Percentiles rank a stretch among this genome's conserved stretches.
Conservation (phyloP, 352 stramenopile species). For the Globisporangium heterothallicum region DNA sequence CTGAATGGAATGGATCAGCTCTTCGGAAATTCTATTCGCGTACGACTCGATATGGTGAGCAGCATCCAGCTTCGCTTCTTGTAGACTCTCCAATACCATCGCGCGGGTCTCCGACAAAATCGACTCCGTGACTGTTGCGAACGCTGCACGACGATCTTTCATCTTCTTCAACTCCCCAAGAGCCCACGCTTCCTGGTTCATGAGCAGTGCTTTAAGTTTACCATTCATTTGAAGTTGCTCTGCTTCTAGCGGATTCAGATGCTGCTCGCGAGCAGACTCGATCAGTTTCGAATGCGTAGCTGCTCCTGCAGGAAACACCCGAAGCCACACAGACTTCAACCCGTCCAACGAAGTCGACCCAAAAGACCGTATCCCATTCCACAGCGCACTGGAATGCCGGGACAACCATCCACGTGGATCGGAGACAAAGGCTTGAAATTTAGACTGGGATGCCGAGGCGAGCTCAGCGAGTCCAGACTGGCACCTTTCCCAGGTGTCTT, state of each 20-base stretch:
- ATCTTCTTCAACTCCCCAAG: conserved; percentile 42
- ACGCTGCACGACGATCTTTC: conserved; percentile 32
- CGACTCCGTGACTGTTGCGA: conserved; percentile 24
- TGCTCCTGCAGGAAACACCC: neutral
- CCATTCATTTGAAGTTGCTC: conserved; percentile 16
- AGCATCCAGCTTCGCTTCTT: conserved; percentile 30
- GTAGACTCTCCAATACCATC: conserved; percentile 30
- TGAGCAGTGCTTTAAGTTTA: conserved; percentile 24
- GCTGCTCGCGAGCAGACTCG: conserved; percentile 2
- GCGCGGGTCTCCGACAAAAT: conserved; percentile 37
- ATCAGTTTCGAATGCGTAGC: conserved; percentile 1
- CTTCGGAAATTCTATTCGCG: conserved; percentile 27
- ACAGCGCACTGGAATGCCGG: neutral
- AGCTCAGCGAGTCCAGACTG: neutral
- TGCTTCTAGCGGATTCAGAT: conserved; percentile 12
- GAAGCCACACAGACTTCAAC: neutral
- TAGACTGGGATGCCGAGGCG: neutral
- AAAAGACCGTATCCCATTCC: neutral
- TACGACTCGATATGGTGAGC: conserved; percentile 34
- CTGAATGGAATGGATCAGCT: conserved; percentile 31
- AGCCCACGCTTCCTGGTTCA: conserved; percentile 31
- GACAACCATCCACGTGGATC: neutral
- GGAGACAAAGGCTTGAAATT: neutral
- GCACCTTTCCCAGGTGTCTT: neutral
- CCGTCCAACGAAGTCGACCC: neutral